Conservation (phyloP, 1,284 basidiomycete genomes). For the Pterulicium gracile region DNA sequence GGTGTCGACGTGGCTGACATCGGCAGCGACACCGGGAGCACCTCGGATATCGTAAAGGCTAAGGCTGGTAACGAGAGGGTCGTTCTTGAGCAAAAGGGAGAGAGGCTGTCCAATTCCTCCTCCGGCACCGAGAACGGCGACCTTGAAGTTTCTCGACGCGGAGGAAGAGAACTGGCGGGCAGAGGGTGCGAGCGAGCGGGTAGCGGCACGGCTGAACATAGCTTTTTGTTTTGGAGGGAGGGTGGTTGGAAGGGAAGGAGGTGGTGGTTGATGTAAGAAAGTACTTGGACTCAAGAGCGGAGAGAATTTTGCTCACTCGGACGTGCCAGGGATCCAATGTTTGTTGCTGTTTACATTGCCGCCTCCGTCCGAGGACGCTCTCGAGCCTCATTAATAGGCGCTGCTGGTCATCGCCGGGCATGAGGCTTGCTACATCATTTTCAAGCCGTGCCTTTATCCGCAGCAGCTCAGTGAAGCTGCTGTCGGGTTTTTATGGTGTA, state of each 20-base stretch:
- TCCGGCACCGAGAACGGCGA: constrained; percentile 85
- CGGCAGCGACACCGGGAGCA: constrained; percentile 87
- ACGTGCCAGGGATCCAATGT: too few relatives aligned
- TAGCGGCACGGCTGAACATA: constrained; percentile 52
- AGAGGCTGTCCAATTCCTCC: constrained; percentile 92
- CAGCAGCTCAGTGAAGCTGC: too few relatives aligned
- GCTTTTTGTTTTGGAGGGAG: too few relatives aligned
- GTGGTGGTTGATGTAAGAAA: neutral
- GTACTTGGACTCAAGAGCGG: too few relatives aligned
- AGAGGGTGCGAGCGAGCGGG: constrained; percentile 33
- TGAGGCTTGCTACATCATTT: too few relatives aligned
- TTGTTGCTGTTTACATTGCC: too few relatives aligned
- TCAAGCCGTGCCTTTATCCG: too few relatives aligned
- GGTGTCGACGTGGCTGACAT: constrained; percentile 91
- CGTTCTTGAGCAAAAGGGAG: constrained; percentile 80
- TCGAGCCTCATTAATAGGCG: too few relatives aligned
- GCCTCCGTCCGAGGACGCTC: too few relatives aligned
- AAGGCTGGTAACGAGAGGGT: constrained; percentile 71
- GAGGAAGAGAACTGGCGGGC: constrained; percentile 75
- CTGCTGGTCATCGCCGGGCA: too few relatives aligned
- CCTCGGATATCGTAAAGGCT: constrained; percentile 88
- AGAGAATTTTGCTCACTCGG: constrained; percentile 1
- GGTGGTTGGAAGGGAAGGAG: constrained; percentile 8
- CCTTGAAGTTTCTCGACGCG: constrained; percentile 62
- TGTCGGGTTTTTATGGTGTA: too few relatives aligned